A percentile compares a stretch with the other conserved stretches of the same genome.
Conservation (phyloP, 306 rosid species). For the Lathyrus aphaca region DNA sequence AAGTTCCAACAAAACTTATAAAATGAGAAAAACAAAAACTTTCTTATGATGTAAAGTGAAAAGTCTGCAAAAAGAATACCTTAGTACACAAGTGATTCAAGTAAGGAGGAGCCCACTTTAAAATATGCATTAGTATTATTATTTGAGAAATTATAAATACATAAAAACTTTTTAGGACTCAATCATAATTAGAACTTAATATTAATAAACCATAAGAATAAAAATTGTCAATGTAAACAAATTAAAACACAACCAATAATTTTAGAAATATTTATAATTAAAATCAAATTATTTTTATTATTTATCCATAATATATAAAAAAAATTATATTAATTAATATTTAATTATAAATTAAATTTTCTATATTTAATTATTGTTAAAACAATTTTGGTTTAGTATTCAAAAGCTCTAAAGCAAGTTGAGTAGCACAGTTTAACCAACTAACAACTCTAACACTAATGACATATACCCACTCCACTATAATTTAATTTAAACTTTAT, state of each 20-base stretch:
- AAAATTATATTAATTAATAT: too few relatives aligned
- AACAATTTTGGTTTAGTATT: not conserved
- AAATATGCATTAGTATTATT: conserved; percentile 22
- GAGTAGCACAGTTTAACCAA: conserved; percentile 52
- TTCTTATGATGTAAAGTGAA: conserved; percentile 10
- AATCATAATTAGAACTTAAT: not conserved
- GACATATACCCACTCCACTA: conserved; percentile 57
- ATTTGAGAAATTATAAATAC: conserved; percentile 33
- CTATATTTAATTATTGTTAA: not conserved
- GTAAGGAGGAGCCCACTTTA: conserved; percentile 41
- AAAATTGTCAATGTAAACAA: too few relatives aligned
- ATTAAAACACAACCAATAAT: too few relatives aligned
- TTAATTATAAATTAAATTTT: too few relatives aligned
- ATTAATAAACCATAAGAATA: too few relatives aligned
- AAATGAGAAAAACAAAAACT: conserved; percentile 21
- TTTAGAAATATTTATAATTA: too few relatives aligned
- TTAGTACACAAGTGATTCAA: conserved; percentile 48
- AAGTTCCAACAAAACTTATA: conserved; percentile 17
- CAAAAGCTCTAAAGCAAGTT: conserved; percentile 39
- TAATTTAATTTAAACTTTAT: conserved; percentile 25
- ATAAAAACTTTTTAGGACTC: not conserved
- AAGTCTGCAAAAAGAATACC: conserved; percentile 38
- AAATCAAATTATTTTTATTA: too few relatives aligned
- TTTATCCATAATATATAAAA: too few relatives aligned
- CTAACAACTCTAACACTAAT: conserved; percentile 49